phyloP scores from a whole-genome alignment of 768 basidiomycete species.

The Kwoniella newhampshirensis region DNA sequence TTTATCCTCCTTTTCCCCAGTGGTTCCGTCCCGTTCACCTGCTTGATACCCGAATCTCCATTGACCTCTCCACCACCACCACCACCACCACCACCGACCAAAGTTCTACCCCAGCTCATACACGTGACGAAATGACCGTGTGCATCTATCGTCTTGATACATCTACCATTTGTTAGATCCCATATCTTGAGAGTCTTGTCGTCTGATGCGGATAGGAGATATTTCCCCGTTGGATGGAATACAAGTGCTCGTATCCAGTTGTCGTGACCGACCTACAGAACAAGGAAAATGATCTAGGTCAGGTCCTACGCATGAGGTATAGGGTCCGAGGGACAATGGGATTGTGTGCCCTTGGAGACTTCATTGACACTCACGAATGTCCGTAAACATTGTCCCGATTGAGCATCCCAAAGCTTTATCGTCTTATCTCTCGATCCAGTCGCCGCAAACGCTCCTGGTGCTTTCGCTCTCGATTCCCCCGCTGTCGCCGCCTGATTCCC shows the following conservation, averaged over 20 bases:
- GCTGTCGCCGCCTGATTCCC: slow-evolving; percentile 59
- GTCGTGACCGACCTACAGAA: slow-evolving; percentile 61
- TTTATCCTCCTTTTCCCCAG: slow-evolving; percentile 56
- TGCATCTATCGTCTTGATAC: slow-evolving; percentile 81
- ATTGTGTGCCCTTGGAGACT: slow-evolving; percentile 15
- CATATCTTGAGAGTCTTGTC: slow-evolving; percentile 89
- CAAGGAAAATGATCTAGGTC: not conserved
- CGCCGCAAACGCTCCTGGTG: slow-evolving; percentile 62
- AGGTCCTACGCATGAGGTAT: slow-evolving; percentile 47
- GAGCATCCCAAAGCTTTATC: slow-evolving; percentile 86
- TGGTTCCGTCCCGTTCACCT: slow-evolving; percentile 20
- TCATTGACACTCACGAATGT: slow-evolving; percentile 61
- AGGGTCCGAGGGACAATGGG: not conserved
- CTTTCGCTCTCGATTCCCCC: slow-evolving; percentile 56
- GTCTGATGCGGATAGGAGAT: slow-evolving; percentile 84
- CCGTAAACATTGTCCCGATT: slow-evolving; percentile 75
- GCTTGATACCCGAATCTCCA: slow-evolving; percentile 15
- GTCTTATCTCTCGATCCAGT: slow-evolving; percentile 89
- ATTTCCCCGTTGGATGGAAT: slow-evolving; percentile 88
- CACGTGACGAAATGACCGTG: slow-evolving; percentile 80
- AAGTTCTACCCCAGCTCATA: slow-evolving; percentile 71
- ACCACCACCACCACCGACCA: slow-evolving; percentile 44
- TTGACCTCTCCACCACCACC: slow-evolving; percentile 17
- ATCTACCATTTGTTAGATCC: slow-evolving; percentile 82
- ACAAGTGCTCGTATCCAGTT: slow-evolving; percentile 86